Evolutionary conservation across 1,139 yeast species (phyloP).

Genomic region (Diutina scorzettiae): DNA sequence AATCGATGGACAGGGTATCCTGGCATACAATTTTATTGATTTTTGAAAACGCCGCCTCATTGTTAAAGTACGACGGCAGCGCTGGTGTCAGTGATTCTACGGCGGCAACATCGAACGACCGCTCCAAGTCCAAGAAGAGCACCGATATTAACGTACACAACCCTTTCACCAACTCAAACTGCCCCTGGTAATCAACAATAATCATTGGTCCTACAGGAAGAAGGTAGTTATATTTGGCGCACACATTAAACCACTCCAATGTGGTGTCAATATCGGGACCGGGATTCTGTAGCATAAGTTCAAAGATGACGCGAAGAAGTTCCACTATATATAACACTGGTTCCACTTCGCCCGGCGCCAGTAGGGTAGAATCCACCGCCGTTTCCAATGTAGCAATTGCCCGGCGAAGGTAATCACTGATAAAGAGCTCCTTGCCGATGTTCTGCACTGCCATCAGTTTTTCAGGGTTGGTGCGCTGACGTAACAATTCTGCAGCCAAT

Average conservation of each 20-base stretch:
- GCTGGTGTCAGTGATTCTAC: conserved; percentile 12
- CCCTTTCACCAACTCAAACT: conserved; percentile 31
- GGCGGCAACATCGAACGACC: conserved; percentile 15
- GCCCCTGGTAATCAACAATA: conserved; percentile 16
- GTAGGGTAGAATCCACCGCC: conserved; percentile 6
- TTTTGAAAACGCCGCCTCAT: conserved; percentile 26
- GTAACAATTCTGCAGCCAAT: conserved; percentile 26
- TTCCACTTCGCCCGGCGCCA: conserved; percentile 15
- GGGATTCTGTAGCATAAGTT: conserved; percentile 24
- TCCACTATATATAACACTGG: conserved; percentile 21
- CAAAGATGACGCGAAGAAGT: conserved; percentile 33
- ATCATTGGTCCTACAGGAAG: conserved; percentile 17
- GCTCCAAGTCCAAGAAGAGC: conserved; percentile 42
- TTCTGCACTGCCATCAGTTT: conserved; percentile 23
- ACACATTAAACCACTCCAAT: conserved; percentile 44
- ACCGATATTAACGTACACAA: conserved; percentile 39
- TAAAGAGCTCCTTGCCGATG: conserved; percentile 23
- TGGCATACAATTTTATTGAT: conserved; percentile 27
- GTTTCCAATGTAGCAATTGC: conserved; percentile 15
- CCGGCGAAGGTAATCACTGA: conserved; percentile 17
- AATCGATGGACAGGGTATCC: conserved; percentile 13
- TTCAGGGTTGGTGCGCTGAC: conserved; percentile 20
- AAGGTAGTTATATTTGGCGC: conserved; percentile 32
- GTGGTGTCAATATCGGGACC: conserved; percentile 21
- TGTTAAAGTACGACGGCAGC: conserved; percentile 23